These are phyloP conservation scores for Westerdykella sp. DNA, from an alignment of 2,329 filamentous ascomycete genomes.

Conservation along the genomic window DNA sequence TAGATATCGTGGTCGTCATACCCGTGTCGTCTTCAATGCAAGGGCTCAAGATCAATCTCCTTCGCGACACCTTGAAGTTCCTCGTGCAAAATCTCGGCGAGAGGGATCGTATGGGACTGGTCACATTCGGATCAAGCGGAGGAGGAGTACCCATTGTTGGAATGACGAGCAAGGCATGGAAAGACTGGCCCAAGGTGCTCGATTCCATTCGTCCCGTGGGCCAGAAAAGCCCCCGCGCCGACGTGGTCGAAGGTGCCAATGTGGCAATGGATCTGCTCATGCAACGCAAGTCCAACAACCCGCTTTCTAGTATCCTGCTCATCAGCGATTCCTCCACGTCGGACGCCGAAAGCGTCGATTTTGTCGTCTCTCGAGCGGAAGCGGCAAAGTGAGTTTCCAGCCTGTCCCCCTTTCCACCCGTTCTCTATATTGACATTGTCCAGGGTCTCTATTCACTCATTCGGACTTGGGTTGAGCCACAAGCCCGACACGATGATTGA, in stretches of 20 bases:
- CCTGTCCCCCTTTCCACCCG: conserved; percentile 2
- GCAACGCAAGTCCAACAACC: conserved; percentile 94
- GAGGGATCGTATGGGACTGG: conserved; percentile 90
- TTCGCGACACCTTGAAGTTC: conserved; percentile 87
- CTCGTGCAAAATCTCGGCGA: conserved; percentile 86
- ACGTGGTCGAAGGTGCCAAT: conserved; percentile 95
- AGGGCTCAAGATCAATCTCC: conserved; percentile 93
- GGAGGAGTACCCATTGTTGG: conserved; percentile 94
- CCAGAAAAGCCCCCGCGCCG: conserved; percentile 91
- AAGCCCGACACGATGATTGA: conserved; percentile 99
- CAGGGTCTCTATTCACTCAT: conserved; percentile 91
- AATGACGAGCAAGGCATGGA: conserved; percentile 95
- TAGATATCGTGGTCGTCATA: conserved; percentile 94
- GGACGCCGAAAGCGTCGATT: conserved; percentile 91
- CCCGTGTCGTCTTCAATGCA: conserved; percentile 98
- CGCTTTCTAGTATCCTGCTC: conserved; percentile 87
- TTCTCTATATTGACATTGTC: conserved; percentile 17
- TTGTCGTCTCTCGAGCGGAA: conserved; percentile 92
- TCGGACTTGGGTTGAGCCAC: conserved; percentile 91
- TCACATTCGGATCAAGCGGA: conserved; percentile 91
- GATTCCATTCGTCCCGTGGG: conserved; percentile 86
- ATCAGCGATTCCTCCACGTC: conserved; percentile 97
- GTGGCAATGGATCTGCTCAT: conserved; percentile 98
- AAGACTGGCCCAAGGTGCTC: conserved; percentile 80
- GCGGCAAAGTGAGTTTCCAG: conserved; percentile 72